Base-by-base conservation (phyloP, 2,329 filamentous ascomycete genomes). In the Knoxdaviesia capensis region DNA sequence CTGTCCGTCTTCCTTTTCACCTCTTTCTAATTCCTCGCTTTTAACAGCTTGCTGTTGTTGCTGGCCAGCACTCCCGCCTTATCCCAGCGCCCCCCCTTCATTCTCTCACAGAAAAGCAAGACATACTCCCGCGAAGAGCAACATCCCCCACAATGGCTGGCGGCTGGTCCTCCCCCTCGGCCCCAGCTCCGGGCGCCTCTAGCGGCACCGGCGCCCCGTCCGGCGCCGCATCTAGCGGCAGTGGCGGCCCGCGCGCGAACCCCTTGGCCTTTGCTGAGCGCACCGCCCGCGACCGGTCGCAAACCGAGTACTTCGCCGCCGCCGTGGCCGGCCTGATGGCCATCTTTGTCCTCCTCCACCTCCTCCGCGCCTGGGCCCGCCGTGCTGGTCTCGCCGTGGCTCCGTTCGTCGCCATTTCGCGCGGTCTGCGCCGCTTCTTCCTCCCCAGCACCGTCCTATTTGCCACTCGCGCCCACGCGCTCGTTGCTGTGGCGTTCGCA, bases 311-410 rank as follows among this genome's bases (percentile, higher is more conserved):
- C 40, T 52, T 42, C 30, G 48, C 46, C 20, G 42, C 44, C 7
- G 39, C 40, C 30, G 39, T 48, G 9, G 42, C 33, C 39, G 33
- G 39, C 8, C 43, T 48, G 11, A 44, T 48, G n/a, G 34, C 20
- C n/a, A 7, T 48, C 34, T 47, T 48, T 34, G 31, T 47, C 34
- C 31, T 47, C 8, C 32, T 45, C 32, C 41, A 45, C 35, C 43
- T 47, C 10, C 42, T 31, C 32, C 46, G 48, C 20, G 36, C 43
- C 4, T 7, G 46, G 31, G 43, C 45, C 43, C 58, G 77, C 7
- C 65, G 75, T 46, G 53, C 76, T 20, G 64, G 74, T 42, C 73
- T 68, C 1, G 71, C 71, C 1, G 66, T 61, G 40, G 73, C 72
- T 1, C 64, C 68, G 0, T 52, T 77, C 1, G 51, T 59, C 58